Percentiles rank a stretch among this genome's conserved stretches.
phyloP scores from a whole-genome alignment of 164 flowering plant genomes.

The Vitis rotundifolia region DNA sequence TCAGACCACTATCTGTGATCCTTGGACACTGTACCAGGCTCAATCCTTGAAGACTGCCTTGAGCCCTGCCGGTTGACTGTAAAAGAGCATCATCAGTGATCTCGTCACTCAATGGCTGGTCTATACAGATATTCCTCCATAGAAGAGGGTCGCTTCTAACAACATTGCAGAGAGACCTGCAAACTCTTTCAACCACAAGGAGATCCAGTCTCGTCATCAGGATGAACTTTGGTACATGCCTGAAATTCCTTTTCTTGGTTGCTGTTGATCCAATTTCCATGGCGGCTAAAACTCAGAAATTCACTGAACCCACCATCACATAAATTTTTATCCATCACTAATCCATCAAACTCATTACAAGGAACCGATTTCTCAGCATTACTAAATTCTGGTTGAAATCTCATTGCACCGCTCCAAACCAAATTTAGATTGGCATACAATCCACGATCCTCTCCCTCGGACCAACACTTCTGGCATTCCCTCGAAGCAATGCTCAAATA shows the following conservation, averaged over 20 bases:
- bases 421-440: constrained; percentile 20
- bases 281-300: constrained; percentile 11
- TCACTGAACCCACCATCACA: constrained; percentile 12
- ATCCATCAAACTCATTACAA: not conserved
- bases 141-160: constrained; percentile 52
- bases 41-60: constrained; percentile 62
- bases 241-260: not conserved
- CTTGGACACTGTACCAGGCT: constrained; percentile 48
- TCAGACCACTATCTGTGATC: constrained; percentile 68
- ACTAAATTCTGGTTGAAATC: constrained; percentile 5
- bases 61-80: constrained; percentile 54
- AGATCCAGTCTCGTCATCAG: constrained; percentile 49
- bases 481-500: no score
- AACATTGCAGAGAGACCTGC: constrained; percentile 42
- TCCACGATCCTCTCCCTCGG: constrained; percentile 13
- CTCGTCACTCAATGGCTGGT: constrained; percentile 50
- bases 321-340: not conserved
- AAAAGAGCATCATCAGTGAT: constrained; percentile 71
- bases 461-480: no score
- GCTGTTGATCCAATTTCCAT: constrained; percentile 10
- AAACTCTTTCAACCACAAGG: constrained; percentile 64
- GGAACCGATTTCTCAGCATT: not conserved
- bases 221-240: constrained; percentile 5
- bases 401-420: constrained; percentile 16
- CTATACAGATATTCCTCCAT: constrained; percentile 69